Evolutionary conservation across 805 yeast species (phyloP).

Genomic region (Saccharomycopsis sp.): DNA sequence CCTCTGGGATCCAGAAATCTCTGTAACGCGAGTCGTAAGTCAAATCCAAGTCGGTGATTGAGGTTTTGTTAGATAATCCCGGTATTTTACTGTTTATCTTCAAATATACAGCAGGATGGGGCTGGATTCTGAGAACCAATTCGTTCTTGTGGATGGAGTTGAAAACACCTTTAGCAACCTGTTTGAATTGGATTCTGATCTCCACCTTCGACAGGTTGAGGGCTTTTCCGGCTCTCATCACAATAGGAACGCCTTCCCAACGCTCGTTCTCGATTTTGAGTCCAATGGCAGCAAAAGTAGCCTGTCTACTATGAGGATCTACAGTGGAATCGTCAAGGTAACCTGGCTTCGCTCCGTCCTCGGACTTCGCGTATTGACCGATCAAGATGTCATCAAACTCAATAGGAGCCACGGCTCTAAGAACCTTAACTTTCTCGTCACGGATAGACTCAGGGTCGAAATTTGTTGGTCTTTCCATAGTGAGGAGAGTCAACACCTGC

Average conservation of each 20-base stretch:
- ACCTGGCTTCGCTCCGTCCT: conserved; percentile 84
- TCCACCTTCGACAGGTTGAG: conserved; percentile 91
- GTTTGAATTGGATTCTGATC: conserved; percentile 86
- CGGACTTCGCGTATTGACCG: conserved; percentile 84
- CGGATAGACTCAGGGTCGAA: conserved; percentile 89
- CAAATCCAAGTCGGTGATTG: conserved; percentile 85
- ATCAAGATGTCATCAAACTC: conserved; percentile 59
- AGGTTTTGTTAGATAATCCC: conserved; percentile 76
- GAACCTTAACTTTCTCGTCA: conserved; percentile 91
- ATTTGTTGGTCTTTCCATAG: conserved; percentile 95
- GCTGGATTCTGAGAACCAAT: conserved; percentile 89
- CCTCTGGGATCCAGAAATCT: conserved; percentile 94
- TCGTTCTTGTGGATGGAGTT: conserved; percentile 82
- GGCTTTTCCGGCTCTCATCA: conserved; percentile 97
- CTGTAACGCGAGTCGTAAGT: conserved; percentile 77
- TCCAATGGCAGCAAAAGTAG: conserved; percentile 85
- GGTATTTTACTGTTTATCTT: conserved; percentile 93
- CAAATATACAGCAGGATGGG: conserved; percentile 87
- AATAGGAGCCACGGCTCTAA: conserved; percentile 72
- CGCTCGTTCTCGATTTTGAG: conserved; percentile 82
- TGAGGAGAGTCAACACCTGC: conserved; percentile 83
- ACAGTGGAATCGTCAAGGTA: conserved; percentile 92
- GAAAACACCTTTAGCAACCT: conserved; percentile 78
- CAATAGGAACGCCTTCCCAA: conserved; percentile 97
- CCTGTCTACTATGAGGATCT: conserved; percentile 70